Evolutionary conservation across 139 green algal genomes (phyloP).

Genomic region (Chlorella sp.): DNA sequence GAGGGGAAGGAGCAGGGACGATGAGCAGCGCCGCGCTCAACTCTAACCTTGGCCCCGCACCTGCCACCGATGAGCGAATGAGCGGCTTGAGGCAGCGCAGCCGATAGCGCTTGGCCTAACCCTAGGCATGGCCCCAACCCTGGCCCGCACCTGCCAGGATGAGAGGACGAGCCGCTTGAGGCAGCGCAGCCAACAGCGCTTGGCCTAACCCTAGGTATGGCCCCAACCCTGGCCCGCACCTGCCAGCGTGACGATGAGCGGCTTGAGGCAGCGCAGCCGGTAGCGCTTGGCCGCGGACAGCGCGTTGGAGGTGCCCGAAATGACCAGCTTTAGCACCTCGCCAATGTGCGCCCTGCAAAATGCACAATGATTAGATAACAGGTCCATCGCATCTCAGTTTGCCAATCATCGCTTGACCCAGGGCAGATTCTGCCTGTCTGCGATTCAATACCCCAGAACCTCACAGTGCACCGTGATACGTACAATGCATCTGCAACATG

Average conservation of each 20-base stretch:
- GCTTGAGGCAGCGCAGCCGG: constrained; percentile 59
- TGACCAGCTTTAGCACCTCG: constrained; percentile 50
- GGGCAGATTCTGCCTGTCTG: no score
- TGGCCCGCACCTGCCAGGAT: constrained; percentile 8
- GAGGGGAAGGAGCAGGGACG: no score
- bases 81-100: constrained; percentile 54
- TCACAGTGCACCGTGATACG: no score
- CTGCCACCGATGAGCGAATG: constrained; percentile 22
- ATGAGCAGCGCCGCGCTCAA: no score
- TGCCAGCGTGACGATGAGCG: constrained; percentile 29
- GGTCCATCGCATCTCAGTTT: no score
- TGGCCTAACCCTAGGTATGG: no score
- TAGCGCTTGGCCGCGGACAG: constrained; percentile 69
- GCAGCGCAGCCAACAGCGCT: constrained; percentile 67
- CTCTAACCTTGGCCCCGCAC: no score
- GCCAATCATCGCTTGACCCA: no score
- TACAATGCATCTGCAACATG: constrained; percentile 21
- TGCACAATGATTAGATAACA: no score
- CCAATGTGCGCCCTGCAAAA: constrained; percentile 15
- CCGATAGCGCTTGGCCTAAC: constrained; percentile 75
- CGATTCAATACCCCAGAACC: no score
- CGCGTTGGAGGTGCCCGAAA: constrained; percentile 19
- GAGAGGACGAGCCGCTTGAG: constrained; percentile 39
- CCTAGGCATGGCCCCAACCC: no score
- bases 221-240: no score